Base-by-base conservation (phyloP, 805 yeast species). In the Candida ascalaphidarum region DNA sequence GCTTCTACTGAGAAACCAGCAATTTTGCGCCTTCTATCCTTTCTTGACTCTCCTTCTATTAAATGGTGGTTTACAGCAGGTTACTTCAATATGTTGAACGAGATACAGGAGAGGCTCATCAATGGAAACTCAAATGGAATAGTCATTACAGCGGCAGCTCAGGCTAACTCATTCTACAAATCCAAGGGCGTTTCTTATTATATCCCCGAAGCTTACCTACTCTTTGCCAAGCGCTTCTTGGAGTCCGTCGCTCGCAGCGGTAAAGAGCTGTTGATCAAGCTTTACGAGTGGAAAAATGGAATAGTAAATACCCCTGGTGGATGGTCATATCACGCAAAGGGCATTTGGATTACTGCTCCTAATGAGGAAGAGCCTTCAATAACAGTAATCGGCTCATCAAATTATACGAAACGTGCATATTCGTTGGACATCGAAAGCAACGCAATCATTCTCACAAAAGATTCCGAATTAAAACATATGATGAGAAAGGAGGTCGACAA, bases 311-410 rank as follows among this genome's bases (percentile, higher is more conserved):
- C 81, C 6, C 70, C 77, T 1, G 69, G 64, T 17, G 98, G 98
- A 1, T 89, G 98, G 97, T 83, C 96, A 0, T 92, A 92, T 52
- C 98, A 92, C 48, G 97, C 98, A 10, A 92, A 92, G 49, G 98
- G 98, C 1, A 58, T 89, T 4, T 92, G 97, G 97, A 56, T 83
- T 0, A 63, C 72, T 7, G 60, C 63, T 9, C 81, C 85, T 1
- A 64, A 56, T 2, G 80, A 74, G 25, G 36, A 41, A 0, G 45
- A 48, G 9, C 96, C 96, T 2, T 66, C 79, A 12, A 56, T 84
- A 9, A 83, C 96, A 0, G 74, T 88, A 5, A 68, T 92, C 27
- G 98, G 98, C 0, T 83, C 95, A 1, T 85, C 96, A 0, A 92
- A 92, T 51, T 92, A 86, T 52, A 92, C 98, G 0, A 73, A 80